Evolutionary conservation across 2,329 filamentous ascomycete species (phyloP).

Genomic region (Monosporascus sp.): DNA sequence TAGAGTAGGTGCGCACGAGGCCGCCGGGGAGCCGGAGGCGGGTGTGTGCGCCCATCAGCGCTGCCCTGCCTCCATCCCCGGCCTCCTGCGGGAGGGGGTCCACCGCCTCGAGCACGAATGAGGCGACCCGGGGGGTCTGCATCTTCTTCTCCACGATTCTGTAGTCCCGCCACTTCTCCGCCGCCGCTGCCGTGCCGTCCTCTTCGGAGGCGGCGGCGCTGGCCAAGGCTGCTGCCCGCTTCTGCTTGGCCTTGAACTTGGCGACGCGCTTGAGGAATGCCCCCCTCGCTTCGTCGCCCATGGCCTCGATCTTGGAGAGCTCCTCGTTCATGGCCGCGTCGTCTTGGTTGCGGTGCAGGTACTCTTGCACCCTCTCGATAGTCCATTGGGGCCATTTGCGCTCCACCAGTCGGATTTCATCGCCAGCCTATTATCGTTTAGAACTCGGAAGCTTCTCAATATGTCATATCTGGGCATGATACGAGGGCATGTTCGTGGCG

Average conservation of each 20-base stretch:
- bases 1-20: conserved; percentile 55
- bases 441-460: not conserved
- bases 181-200: conserved; percentile 7
- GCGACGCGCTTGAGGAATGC: conserved; percentile 48
- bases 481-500: no score
- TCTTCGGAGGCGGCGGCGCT: not conserved
- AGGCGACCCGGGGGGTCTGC: conserved; percentile 47
- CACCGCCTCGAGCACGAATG: conserved; percentile 47
- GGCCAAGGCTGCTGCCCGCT: conserved; percentile 11
- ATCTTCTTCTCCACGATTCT: conserved; percentile 43
- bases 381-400: conserved; percentile 56
- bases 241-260: conserved; percentile 34
- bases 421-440: conserved; percentile 35
- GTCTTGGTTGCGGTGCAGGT: conserved; percentile 49
- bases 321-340: conserved; percentile 48
- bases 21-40: conserved; percentile 52
- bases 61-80: conserved; percentile 27
- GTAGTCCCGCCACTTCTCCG: conserved; percentile 39
- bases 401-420: conserved; percentile 51
- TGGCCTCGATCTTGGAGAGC: conserved; percentile 44
- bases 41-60: conserved; percentile 45
- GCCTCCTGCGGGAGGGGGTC: conserved; percentile 24
- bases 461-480: no score
- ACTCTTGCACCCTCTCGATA: conserved; percentile 58
- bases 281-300: conserved; percentile 44